phyloP scores from a whole-genome alignment of 331 rosid species.

The Quercus tomentella region DNA sequence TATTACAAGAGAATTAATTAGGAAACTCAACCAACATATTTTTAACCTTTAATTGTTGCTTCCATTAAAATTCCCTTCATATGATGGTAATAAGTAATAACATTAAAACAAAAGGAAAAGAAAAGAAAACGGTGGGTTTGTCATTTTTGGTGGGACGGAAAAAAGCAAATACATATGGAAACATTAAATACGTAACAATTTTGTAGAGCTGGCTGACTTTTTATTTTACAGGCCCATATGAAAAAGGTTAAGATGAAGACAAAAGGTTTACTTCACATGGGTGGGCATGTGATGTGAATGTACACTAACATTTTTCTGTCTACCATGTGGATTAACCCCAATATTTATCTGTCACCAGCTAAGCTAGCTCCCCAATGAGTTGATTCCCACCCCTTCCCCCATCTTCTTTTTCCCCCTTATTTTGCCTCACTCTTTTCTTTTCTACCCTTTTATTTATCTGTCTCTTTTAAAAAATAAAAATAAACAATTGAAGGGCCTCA shows the following conservation, averaged over 20 bases:
- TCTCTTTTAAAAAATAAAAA: not conserved
- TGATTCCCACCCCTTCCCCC: slow-evolving; percentile 19
- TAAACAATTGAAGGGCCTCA: too few species aligned
- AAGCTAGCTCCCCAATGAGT: slow-evolving; percentile 55
- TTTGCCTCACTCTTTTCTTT: not conserved
- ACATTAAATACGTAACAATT: slow-evolving; percentile 37
- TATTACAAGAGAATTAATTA: too few species aligned
- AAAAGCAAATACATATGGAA: slow-evolving; percentile 1
- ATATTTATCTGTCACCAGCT: slow-evolving; percentile 92
- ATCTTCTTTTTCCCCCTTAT: slow-evolving; percentile 2
- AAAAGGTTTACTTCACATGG: slow-evolving; percentile 95
- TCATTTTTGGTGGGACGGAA: slow-evolving; percentile 8
- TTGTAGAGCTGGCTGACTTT: slow-evolving; percentile 30
- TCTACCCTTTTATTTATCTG: not conserved
- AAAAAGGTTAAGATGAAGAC: slow-evolving; percentile 59
- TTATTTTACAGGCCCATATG: slow-evolving; percentile 40
- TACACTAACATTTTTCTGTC: slow-evolving; percentile 76
- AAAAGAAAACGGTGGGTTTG: not conserved
- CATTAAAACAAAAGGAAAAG: not conserved
- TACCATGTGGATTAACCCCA: slow-evolving; percentile 92
- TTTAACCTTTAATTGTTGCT: too few species aligned
- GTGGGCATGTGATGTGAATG: slow-evolving; percentile 89
- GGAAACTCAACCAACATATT: too few species aligned
- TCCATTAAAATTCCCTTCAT: too few species aligned
- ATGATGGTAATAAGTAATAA: too few species aligned